These are phyloP conservation scores for Annulohypoxylon maeteangense DNA, from an alignment of 495 filamentous ascomycete species.

Conservation along the genomic window DNA sequence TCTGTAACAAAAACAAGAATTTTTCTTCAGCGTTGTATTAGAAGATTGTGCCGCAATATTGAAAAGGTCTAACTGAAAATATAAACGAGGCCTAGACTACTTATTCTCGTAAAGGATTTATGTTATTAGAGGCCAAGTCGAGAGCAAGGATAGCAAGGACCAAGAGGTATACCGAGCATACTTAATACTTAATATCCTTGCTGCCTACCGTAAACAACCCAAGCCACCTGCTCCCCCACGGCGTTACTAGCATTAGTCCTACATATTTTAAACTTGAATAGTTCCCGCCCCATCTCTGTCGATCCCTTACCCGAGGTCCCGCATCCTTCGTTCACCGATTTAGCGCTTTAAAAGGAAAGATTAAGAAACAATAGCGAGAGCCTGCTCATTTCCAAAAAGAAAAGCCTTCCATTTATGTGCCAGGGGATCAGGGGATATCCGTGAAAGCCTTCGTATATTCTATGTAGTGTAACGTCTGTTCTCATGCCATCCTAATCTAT, in stretches of 20 bases:
- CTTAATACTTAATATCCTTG: slow-evolving; percentile 8
- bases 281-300: slow-evolving; percentile 33
- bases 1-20: background rate
- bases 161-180: slow-evolving; percentile 2
- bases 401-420: slow-evolving; percentile 7
- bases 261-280: slow-evolving; percentile 6
- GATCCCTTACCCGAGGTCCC: slow-evolving; percentile 31
- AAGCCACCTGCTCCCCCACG: slow-evolving; percentile 26
- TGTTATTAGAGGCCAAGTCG: too few species aligned
- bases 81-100: background rate
- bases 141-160: background rate
- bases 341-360: background rate
- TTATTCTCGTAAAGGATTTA: background rate
- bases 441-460: slow-evolving; percentile 1
- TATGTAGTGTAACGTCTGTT: slow-evolving; percentile 27
- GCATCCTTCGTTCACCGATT: slow-evolving; percentile 18
- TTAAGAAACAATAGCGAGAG: slow-evolving; percentile 7
- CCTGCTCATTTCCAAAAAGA: slow-evolving; percentile 2
- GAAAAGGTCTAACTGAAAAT: background rate
- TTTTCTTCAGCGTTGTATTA: background rate
- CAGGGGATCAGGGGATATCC: background rate
- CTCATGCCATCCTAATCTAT: background rate
- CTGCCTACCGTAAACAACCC: background rate
- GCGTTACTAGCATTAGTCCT: slow-evolving; percentile 39
- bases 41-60: background rate